Base-by-base conservation (phyloP, 2,329 filamentous ascomycete genomes). In the Verticillium nubilum region DNA sequence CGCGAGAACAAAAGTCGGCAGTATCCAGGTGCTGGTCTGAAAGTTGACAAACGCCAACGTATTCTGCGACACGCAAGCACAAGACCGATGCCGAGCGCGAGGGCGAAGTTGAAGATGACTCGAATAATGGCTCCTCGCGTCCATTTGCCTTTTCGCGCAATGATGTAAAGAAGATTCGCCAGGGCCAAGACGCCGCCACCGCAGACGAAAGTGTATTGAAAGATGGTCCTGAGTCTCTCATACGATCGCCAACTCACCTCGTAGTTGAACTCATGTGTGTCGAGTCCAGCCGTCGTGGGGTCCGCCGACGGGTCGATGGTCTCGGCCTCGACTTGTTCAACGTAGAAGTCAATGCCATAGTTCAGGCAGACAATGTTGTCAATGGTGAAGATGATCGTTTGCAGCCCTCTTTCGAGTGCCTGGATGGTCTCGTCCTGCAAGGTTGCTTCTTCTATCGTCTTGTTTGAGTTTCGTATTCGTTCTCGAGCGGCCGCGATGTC, bases 201-300 rank as follows among this genome's bases (percentile, higher is more conserved):
- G 13, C 69, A 66, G 27, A 75, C 62, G 57, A 73, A 76, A 5
- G 67, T 70, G 53, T 71, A 74, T 17, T 68, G 65, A 58, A 75
- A 75, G 72, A 75, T 17, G 3, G 26, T 26, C 1, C 19, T 17
- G 52, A 19, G 47, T 12, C 28, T 55, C n/a, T 10, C n/a, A 25
- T 26, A 58, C 53, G 28, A 56, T 31, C 1, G 7, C n/a, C 9
- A 4, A 2, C 27, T 63, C 47, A 67, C 58, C 2, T 66, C 61
- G 0, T 62, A 61, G 7, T 64, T 61, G 17, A 73, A 62, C 4
- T 61, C 59, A 2, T 65, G 61, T 1, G 62, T 59, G 23, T 26
- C 63, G 28, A 65, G 63, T 19, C 42, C 42, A 23, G 42, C 10
- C 17, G 62, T 60, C 1, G 59, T 61, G 3, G 67, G 35, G 10